Base-by-base conservation (phyloP, 305 asterid species). In the Ajuga reptans region DNA sequence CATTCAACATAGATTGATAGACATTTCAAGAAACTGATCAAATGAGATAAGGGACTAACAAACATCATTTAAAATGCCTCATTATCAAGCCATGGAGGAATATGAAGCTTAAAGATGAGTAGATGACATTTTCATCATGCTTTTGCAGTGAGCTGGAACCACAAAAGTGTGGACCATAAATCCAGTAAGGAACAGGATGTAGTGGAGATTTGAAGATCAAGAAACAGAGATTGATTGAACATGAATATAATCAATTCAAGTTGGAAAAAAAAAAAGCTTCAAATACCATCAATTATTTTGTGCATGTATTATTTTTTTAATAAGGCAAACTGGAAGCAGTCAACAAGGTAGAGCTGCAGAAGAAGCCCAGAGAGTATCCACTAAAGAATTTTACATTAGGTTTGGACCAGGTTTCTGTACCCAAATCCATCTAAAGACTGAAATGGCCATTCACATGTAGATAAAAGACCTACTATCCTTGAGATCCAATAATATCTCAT, bases 11-110 rank as follows among this genome's bases (percentile, higher is more conserved):
- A 15, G 12, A 21, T 21, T n/a, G 2, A 21, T 1, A 64, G 53
- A 65, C 21, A 52, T 27, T 46, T 59, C 53, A 36, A 65, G 65
- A 74, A 69, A 47, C 66, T 52, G 37, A 41, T 1, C 27, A 53
- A 47, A 39, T n/a, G 45, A 17, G 3, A 56, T 15, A 10, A 41
- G 34, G 36, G 47, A 54, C 16, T 39, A 24, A 45, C 65, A 65
- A 33, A 68, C 15, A 62, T 18, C 56, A 72, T 53, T 33, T 14
- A 24, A 49, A 68, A 42, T 47, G 43, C 55, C 69, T 12, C 1
- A 1, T 36, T 4, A 3, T 36, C 2, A 7, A 60, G 29, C 54
- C 10, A 12, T 17, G 52, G 52, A 33, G 65, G 56, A 65, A 17
- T 10, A 18, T 31, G 29, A 64, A 45, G 49, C 42, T 16, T 43